phyloP scores from a whole-genome alignment of 2,329 filamentous ascomycete genomes.

The Xylariaceae sp. region DNA sequence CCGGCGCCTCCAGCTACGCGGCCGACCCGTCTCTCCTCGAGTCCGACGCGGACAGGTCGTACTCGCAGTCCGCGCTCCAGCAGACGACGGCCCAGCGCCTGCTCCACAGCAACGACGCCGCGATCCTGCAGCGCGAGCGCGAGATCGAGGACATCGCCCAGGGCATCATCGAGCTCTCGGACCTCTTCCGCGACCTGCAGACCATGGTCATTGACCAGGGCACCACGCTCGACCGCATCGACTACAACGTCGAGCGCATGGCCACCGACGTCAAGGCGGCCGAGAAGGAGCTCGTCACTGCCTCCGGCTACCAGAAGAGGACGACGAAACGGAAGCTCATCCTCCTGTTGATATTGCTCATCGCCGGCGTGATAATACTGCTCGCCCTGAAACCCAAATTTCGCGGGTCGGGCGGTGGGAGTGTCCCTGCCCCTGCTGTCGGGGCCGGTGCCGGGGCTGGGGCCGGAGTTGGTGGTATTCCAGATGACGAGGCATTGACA shows the following conservation, averaged over 20 bases:
- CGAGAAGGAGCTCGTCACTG: conserved; percentile 84
- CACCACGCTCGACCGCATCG: conserved; percentile 87
- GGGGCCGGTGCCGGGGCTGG: conserved; percentile 1
- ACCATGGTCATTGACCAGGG: conserved; percentile 92
- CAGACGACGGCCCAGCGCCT: conserved; percentile 62
- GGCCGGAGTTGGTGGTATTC: conserved; percentile 3
- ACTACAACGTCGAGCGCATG: conserved; percentile 98
- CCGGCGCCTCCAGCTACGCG: conserved; percentile 51
- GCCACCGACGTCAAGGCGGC: conserved; percentile 87
- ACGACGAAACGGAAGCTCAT: conserved; percentile 91
- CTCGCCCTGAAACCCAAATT: conserved; percentile 73
- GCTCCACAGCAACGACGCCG: conserved; percentile 70
- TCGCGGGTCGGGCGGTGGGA: conserved; percentile 15
- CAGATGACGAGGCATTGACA: neutral
- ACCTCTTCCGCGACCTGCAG: conserved; percentile 94
- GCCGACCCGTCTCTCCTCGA: conserved; percentile 81
- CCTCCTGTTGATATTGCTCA: conserved; percentile 75
- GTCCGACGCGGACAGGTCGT: conserved; percentile 87
- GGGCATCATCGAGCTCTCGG: conserved; percentile 93
- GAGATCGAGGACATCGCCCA: conserved; percentile 98
- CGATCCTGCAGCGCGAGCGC: conserved; percentile 85
- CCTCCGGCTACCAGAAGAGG: conserved; percentile 82
- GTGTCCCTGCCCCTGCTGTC: neutral
- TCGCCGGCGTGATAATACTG: conserved; percentile 82
- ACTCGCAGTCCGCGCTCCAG: conserved; percentile 79